A percentile compares a stretch with the other conserved stretches of the same genome.
These are phyloP conservation scores for Parafenestella ontariensis DNA, from an alignment of 2,329 filamentous ascomycete genomes.

Conservation along the genomic window DNA sequence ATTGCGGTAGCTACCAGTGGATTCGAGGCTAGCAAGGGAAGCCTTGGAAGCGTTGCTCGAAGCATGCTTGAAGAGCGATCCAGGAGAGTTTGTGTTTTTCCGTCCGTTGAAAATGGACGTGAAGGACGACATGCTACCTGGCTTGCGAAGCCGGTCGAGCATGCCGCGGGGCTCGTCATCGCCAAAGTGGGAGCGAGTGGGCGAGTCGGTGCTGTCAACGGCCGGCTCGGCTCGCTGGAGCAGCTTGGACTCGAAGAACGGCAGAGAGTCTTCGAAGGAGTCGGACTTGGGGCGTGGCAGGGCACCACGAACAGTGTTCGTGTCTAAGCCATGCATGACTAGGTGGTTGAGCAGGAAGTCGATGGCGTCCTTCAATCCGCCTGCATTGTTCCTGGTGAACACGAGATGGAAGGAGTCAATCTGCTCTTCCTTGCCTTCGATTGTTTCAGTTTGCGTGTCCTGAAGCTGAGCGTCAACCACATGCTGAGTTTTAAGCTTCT, in stretches of 20 bases:
- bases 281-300: constrained; percentile 98
- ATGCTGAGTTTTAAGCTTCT: constrained; percentile 88
- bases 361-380: constrained; percentile 92
- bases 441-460: constrained; percentile 51
- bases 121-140: constrained; percentile 91
- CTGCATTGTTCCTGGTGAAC: constrained; percentile 96
- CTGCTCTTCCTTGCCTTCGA: constrained; percentile 51
- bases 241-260: constrained; percentile 96
- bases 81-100: constrained; percentile 83
- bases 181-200: constrained; percentile 82
- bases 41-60: constrained; percentile 95
- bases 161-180: constrained; percentile 81
- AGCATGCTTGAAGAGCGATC: constrained; percentile 82
- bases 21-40: constrained; percentile 94
- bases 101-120: constrained; percentile 94
- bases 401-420: constrained; percentile 58
- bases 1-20: constrained; percentile 93
- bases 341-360: constrained; percentile 90
- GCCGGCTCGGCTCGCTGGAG: constrained; percentile 88
- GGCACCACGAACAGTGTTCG: constrained; percentile 81
- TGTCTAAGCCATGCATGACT: constrained; percentile 88
- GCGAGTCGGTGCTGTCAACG: constrained; percentile 79
- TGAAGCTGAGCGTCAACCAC: constrained; percentile 85
- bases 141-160: constrained; percentile 92
- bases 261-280: constrained; percentile 95